A percentile compares a stretch with the other conserved stretches of the same genome.
phyloP scores from a whole-genome alignment of 805 yeast species.

The Blastobotrys terrestris region DNA sequence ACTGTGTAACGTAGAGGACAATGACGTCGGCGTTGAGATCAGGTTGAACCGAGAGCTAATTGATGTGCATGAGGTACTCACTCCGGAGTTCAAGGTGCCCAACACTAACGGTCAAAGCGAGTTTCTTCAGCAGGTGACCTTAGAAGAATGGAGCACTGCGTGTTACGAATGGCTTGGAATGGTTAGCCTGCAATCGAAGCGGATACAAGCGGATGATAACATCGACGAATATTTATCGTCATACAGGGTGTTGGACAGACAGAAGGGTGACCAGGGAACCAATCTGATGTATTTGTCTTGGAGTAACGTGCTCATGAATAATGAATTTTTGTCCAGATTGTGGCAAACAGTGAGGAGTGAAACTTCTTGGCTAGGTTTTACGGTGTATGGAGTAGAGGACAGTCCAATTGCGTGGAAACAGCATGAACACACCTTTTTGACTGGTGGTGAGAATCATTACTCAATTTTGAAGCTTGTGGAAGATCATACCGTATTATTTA shows the following conservation, averaged over 20 bases:
- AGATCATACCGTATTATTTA: conserved; percentile 3
- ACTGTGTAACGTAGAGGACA: background rate
- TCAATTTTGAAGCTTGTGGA: conserved; percentile 9
- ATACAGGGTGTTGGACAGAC: conserved; percentile 11
- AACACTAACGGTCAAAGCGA: background rate
- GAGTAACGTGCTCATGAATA: background rate
- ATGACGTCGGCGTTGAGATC: background rate
- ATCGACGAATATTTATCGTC: conserved; percentile 15
- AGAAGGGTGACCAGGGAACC: background rate
- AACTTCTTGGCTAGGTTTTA: conserved; percentile 14
- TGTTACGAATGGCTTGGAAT: conserved; percentile 20
- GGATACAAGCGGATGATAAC: conserved; percentile 6
- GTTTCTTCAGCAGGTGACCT: background rate
- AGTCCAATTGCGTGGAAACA: conserved; percentile 21
- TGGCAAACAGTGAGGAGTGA: background rate
- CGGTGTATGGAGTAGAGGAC: conserved; percentile 19
- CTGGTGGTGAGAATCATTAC: conserved; percentile 20
- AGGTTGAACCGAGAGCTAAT: background rate
- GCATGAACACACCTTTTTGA: conserved; percentile 17
- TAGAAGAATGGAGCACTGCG: conserved; percentile 17
- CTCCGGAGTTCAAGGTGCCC: background rate
- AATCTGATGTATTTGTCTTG: background rate
- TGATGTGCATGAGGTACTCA: background rate
- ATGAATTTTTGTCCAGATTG: background rate
- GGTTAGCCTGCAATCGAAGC: conserved; percentile 16